phyloP scores from a whole-genome alignment of 176 grass and related monocot genomes.

The maize (Zea mays) region DNA sequence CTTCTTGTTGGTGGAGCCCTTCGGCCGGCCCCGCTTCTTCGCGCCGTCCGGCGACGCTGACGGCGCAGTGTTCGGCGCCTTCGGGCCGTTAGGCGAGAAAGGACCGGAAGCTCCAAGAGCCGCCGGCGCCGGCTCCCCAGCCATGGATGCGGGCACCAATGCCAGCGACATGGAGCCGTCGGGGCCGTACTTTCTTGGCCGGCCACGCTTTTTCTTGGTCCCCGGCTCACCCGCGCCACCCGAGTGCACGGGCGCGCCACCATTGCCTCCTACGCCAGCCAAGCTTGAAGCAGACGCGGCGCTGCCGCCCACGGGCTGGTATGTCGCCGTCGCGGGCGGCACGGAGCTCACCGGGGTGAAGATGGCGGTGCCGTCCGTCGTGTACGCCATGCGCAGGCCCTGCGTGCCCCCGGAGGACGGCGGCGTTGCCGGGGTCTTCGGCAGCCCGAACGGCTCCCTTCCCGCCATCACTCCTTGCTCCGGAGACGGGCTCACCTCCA shows the following conservation, averaged over 20 bases:
- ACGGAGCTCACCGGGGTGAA: constrained; percentile 65
- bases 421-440: constrained; percentile 46
- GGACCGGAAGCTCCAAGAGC: constrained; percentile 27
- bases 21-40: constrained; percentile 80
- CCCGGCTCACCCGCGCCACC: constrained; percentile 26
- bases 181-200: constrained; percentile 87
- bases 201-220: constrained; percentile 73
- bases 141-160: constrained; percentile 51
- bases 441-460: constrained; percentile 80
- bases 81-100: constrained; percentile 32
- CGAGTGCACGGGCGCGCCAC: constrained; percentile 1
- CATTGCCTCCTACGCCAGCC: constrained; percentile 38
- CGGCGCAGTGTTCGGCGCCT: constrained; percentile 8
- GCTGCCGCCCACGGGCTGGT: constrained; percentile 38
- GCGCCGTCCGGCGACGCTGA: constrained; percentile 43
- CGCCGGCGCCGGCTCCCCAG: not conserved
- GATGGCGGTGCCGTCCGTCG: constrained; percentile 65
- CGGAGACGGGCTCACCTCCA: constrained; percentile 58
- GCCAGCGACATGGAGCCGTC: constrained; percentile 77
- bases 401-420: constrained; percentile 53
- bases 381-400: constrained; percentile 74
- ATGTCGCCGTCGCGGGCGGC: constrained; percentile 33
- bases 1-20: constrained; percentile 87
- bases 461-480: constrained; percentile 61
- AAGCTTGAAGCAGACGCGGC: constrained; percentile 21